Evolutionary conservation across 441 rosid species (phyloP), one percentile per base, ranked within the genome.

Genomic region (Gossypium laxum): DNA sequence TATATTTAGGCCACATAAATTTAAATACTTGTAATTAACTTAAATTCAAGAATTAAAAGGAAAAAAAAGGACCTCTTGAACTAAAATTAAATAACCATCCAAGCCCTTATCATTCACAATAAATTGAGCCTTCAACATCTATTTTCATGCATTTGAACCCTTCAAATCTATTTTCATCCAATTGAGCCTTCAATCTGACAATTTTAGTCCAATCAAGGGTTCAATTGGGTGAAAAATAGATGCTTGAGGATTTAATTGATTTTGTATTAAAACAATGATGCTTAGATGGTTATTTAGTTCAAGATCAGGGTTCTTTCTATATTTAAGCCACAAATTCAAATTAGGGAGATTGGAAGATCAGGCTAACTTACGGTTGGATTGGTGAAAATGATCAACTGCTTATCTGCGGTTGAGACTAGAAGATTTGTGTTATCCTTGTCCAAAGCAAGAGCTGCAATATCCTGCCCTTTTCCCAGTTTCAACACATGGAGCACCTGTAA

Each of bases 361-460:
- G 65, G 78, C 17, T 17, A 61, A 85, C 98, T 88, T 84, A 95
- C 99, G 58, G 94, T 85, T 43, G 98, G 99, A 84, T 95, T 94
- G 1, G 97, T 91, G 87, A 89, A 95, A 75, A 95, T 80, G 68
- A 88, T 83, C 89, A 92, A 74, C 85, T 91, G 95, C 81, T 86
- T 91, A 84, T 95, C 95, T 28, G 83, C 89, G 56, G 99, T 92
- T 67, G 99, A 92, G 60, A 92, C 95, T 77, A 95, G 75, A 54
- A 95, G 92, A 85, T 91, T 92, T 32, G 96, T 92, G 78, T 87
- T 87, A 77, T 92, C 98, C 71, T 73, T 77, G 83, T 83, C 91
- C 30, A 92, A 79, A 47, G 96, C 88, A 82, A 92, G 68, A 21
- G 99, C 87, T 45, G 97, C 88, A 67, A 95, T 92, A 82, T 92